Evolutionary conservation across 2,329 filamentous ascomycete species (phyloP).

Genomic region (Penicillium sp.): DNA sequence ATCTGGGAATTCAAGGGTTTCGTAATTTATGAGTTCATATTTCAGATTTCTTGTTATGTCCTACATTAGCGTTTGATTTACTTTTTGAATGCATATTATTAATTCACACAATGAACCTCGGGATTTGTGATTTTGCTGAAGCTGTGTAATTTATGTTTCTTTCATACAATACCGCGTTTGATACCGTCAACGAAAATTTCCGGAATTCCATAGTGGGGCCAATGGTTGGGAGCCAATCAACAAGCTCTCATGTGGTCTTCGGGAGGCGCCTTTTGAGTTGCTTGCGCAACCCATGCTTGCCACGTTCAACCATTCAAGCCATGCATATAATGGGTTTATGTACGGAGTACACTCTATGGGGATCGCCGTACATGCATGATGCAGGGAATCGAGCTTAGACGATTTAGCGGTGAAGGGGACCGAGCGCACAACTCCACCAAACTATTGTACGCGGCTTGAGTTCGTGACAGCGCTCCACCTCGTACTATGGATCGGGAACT

Average conservation of each 20-base stretch:
- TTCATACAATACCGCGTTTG: conserved; percentile 8
- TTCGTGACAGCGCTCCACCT: not conserved
- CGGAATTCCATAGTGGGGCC: not conserved
- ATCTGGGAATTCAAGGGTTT: not conserved
- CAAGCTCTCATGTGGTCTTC: conserved; percentile 2
- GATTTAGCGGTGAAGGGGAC: not conserved
- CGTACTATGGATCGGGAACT: conserved; percentile 16
- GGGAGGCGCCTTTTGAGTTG: not conserved
- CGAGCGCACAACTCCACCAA: conserved; percentile 1
- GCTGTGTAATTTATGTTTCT: not conserved
- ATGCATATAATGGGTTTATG: not conserved
- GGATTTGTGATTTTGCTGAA: not conserved
- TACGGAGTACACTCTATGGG: not conserved
- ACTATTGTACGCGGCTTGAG: not conserved
- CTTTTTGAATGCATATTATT: not conserved
- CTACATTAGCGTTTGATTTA: not conserved
- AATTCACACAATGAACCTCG: not conserved
- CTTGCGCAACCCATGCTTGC: not conserved
- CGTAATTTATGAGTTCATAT: not conserved
- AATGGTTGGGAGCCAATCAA: not conserved
- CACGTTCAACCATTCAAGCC: not conserved
- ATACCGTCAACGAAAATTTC: not conserved
- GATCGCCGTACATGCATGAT: not conserved
- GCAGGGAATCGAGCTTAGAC: not conserved
- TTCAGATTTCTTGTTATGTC: not conserved